Conservation (phyloP, 2,329 filamentous ascomycete genomes). For the Trichoderma cornu-damae region DNA sequence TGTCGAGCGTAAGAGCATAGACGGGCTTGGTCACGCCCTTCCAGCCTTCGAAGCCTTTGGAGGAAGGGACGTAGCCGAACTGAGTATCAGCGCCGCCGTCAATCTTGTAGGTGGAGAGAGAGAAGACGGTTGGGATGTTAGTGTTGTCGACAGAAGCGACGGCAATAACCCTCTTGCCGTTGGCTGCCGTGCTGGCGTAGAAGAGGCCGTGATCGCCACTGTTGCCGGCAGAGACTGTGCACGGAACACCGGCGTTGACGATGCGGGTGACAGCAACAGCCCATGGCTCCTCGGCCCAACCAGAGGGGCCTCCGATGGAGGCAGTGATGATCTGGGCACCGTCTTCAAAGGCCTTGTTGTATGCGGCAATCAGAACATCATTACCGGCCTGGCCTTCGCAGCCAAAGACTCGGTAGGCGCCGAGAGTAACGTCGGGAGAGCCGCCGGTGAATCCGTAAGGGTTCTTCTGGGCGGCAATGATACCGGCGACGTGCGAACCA, state of each 20-base stretch:
- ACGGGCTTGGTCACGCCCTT: conserved; percentile 39
- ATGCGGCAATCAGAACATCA: conserved; percentile 38
- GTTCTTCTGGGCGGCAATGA: conserved; percentile 39
- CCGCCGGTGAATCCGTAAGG: conserved; percentile 36
- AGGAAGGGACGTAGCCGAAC: conserved; percentile 43
- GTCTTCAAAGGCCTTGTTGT: conserved; percentile 38
- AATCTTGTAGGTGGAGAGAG: conserved; percentile 34
- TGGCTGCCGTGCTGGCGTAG: conserved; percentile 35
- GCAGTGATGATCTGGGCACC: conserved; percentile 36
- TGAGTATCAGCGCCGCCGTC: conserved; percentile 30
- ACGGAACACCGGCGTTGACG: conserved; percentile 39
- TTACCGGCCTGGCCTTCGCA: conserved; percentile 30
- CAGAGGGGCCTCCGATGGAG: conserved; percentile 32
- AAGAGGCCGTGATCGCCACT: conserved; percentile 40
- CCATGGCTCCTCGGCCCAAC: conserved; percentile 30
- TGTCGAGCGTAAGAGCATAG: conserved; percentile 47
- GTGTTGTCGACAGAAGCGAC: conserved; percentile 42
- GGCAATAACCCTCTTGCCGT: conserved; percentile 39
- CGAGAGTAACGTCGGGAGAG: conserved; percentile 36
- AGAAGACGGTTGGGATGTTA: conserved; percentile 36
- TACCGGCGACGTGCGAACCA: conserved; percentile 43
- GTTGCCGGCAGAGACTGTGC: conserved; percentile 42
- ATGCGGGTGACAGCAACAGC: conserved; percentile 39
- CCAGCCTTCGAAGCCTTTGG: conserved; percentile 39
- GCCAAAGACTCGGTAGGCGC: conserved; percentile 36